A percentile compares a stretch with the other conserved stretches of the same genome.
Evolutionary conservation across 2,329 filamentous ascomycete species (phyloP).

Genomic region (Aspergillus pseudotamarii): DNA sequence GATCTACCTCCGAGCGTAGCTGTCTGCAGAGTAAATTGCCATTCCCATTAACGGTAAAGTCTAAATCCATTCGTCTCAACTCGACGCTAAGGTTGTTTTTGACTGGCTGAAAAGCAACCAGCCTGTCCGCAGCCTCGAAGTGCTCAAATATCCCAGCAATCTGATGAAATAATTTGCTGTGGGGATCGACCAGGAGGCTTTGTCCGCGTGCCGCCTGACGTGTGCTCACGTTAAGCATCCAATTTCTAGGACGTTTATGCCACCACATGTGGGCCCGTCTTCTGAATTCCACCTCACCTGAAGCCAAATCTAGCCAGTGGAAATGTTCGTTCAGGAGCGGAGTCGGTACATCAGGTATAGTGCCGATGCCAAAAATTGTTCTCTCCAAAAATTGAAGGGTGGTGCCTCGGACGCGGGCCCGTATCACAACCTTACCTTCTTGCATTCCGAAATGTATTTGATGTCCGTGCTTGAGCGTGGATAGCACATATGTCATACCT

Average conservation of each 20-base stretch:
- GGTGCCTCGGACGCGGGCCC: conserved; percentile 31
- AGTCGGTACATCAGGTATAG: conserved; percentile 53
- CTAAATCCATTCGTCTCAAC: conserved; percentile 55
- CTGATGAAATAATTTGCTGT: conserved; percentile 42
- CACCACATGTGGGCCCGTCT: conserved; percentile 46
- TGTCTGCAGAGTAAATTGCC: conserved; percentile 53
- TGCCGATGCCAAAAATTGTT: conserved; percentile 23
- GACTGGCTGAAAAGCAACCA: conserved; percentile 53
- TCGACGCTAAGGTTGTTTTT: conserved; percentile 46
- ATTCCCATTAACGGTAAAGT: conserved; percentile 53
- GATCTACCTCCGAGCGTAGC: conserved; percentile 56
- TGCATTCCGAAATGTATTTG: conserved; percentile 23
- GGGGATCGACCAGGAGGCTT: conserved; percentile 52
- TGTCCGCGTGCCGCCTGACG: conserved; percentile 30
- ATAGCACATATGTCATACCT: background rate
- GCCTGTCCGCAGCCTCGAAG: conserved; percentile 51
- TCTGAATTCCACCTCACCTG: conserved; percentile 56
- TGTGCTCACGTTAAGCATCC: conserved; percentile 39
- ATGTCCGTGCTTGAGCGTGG: background rate
- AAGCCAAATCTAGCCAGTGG: conserved; percentile 49
- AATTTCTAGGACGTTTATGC: conserved; percentile 39
- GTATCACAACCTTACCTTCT: conserved; percentile 43
- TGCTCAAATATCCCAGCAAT: conserved; percentile 51
- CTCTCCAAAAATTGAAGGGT: conserved; percentile 38
- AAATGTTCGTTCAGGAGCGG: conserved; percentile 55